Evolutionary conservation across 306 rosid species (phyloP).

Genomic region (Vigna nakashimae): DNA sequence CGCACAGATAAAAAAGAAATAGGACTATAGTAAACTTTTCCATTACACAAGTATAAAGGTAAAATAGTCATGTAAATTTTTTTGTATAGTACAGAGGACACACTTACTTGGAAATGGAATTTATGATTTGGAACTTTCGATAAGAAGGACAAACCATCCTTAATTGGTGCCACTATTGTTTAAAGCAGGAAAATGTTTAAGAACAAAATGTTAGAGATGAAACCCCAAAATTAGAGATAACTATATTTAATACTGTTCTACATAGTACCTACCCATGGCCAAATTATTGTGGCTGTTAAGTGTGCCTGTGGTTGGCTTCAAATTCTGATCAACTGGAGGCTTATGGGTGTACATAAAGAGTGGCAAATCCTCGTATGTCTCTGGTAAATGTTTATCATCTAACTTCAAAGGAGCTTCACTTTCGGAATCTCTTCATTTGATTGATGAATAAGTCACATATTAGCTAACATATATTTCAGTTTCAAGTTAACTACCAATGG

Average conservation of each 20-base stretch:
- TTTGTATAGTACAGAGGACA: background rate
- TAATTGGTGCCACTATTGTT: constrained; percentile 53
- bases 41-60: no score
- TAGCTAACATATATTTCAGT: background rate
- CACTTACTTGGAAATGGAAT: constrained; percentile 75
- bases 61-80: no score
- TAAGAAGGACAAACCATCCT: constrained; percentile 50
- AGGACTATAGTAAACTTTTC: no score
- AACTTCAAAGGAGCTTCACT: constrained; percentile 30
- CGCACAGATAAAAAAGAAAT: no score
- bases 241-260: constrained; percentile 13
- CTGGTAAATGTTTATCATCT: constrained; percentile 39
- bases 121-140: constrained; percentile 60
- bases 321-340: constrained; percentile 34
- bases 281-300: constrained; percentile 40
- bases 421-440: constrained; percentile 51
- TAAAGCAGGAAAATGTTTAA: background rate
- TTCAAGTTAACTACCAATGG: background rate
- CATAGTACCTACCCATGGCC: constrained; percentile 65
- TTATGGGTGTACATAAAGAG: constrained; percentile 55
- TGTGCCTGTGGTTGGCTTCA: constrained; percentile 33
- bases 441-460: background rate
- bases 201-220: constrained; percentile 17
- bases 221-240: background rate
- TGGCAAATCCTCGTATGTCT: constrained; percentile 58